A percentile compares a stretch with the other conserved stretches of the same genome.
These are phyloP conservation scores for Hygrophila difformis DNA, from an alignment of 257 asterid genomes.

Conservation along the genomic window DNA sequence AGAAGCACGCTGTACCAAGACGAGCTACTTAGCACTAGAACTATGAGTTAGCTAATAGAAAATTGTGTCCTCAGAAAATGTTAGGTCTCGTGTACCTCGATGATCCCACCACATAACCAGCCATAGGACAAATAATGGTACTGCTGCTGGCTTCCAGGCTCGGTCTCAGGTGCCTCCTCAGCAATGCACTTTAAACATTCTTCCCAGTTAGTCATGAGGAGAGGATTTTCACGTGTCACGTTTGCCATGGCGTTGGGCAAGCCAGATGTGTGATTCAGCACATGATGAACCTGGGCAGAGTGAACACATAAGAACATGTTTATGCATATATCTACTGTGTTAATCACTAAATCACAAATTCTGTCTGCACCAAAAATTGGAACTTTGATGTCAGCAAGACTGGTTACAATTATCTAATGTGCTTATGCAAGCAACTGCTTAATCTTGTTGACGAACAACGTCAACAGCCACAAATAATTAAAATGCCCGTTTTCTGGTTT, in stretches of 20 bases:
- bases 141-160: slow-evolving; percentile 66
- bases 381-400: no score
- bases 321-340: no score
- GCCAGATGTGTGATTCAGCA: slow-evolving; percentile 96
- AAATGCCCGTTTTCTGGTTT: neutral
- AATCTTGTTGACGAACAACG: slow-evolving; percentile 7
- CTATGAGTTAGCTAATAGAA: no score
- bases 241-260: slow-evolving; percentile 76
- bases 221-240: slow-evolving; percentile 63
- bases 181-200: slow-evolving; percentile 61
- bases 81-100: slow-evolving; percentile 49
- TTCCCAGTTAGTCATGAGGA: slow-evolving; percentile 73
- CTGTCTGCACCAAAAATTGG: slow-evolving; percentile 7
- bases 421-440: slow-evolving; percentile 7
- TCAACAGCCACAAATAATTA: slow-evolving; percentile 7
- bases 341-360: slow-evolving; percentile 14
- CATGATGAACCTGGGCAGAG: slow-evolving; percentile 76
- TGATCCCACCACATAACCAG: slow-evolving; percentile 95
- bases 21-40: no score
- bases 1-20: slow-evolving; percentile 63
- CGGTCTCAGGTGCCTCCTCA: slow-evolving; percentile 54
- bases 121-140: slow-evolving; percentile 92
- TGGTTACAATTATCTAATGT: no score
- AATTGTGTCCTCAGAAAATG: no score
- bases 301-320: neutral